Evolutionary conservation across 78 protist species (phyloP).

Genomic region (Diacronema lutheri): DNA sequence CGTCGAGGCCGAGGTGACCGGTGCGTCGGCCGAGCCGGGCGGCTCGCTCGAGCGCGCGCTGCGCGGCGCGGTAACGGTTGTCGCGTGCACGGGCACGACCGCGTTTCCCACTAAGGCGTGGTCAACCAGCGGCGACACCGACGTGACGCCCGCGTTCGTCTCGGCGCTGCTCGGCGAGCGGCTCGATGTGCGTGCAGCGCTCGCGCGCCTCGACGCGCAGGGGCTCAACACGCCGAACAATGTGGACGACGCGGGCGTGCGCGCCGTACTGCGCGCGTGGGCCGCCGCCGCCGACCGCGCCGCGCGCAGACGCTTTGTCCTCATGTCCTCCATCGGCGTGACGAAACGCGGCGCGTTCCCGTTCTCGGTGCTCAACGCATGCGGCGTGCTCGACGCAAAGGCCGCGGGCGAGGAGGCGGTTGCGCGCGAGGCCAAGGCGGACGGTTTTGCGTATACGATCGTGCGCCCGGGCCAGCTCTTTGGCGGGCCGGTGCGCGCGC

Average conservation of each 20-base stretch:
- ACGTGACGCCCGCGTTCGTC: not conserved
- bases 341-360: not conserved
- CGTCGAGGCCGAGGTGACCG: not conserved
- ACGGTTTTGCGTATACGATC: not conserved
- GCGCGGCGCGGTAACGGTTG: not conserved
- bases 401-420: not conserved
- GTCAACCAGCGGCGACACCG: not conserved
- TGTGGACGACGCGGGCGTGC: not conserved
- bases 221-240: conserved; percentile 1
- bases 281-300: not conserved
- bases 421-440: not conserved
- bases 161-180: not conserved
- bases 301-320: not conserved
- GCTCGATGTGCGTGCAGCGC: not conserved
- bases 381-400: conserved; percentile 25
- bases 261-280: not conserved
- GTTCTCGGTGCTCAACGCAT: not conserved
- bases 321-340: not conserved
- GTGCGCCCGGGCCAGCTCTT: conserved; percentile 13
- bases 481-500: too few relatives aligned
- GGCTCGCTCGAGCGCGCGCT: not conserved
- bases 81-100: conserved; percentile 11
- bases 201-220: not conserved
- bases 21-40: not conserved
- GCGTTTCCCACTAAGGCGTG: conserved; percentile 16